A percentile compares a stretch with the other conserved stretches of the same genome.
Evolutionary conservation across 164 flowering plant species (phyloP).

Genomic region (Nymphaea colorata): DNA sequence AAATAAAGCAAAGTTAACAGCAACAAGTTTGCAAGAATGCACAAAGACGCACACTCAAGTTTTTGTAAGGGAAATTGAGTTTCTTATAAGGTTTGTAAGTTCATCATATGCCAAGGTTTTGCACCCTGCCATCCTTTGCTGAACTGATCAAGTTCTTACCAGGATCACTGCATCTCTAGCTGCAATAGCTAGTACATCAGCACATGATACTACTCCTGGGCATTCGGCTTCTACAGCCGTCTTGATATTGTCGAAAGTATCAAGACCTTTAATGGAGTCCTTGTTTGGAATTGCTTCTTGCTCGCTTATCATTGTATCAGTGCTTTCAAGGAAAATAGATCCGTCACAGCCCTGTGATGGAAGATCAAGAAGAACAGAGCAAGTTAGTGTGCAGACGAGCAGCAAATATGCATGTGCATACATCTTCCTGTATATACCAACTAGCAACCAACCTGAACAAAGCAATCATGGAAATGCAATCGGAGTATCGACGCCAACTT

Average conservation of each 20-base stretch:
- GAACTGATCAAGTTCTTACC: slow-evolving; percentile 26
- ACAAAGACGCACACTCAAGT: background rate
- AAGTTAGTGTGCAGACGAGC: no score
- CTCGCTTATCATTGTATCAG: slow-evolving; percentile 63
- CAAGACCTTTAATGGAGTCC: slow-evolving; percentile 60
- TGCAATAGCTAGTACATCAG: slow-evolving; percentile 83
- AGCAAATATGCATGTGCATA: no score
- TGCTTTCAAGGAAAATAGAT: slow-evolving; percentile 81
- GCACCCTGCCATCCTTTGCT: no score
- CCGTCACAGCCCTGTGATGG: slow-evolving; percentile 82
- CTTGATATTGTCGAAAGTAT: slow-evolving; percentile 63
- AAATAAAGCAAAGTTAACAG: background rate
- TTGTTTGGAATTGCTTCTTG: slow-evolving; percentile 46
- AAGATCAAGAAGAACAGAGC: background rate
- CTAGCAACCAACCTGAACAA: slow-evolving; percentile 53
- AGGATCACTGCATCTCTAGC: slow-evolving; percentile 89
- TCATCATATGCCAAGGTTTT: no score
- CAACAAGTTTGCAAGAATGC: background rate
- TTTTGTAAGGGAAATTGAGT: no score
- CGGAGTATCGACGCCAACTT: slow-evolving; percentile 62
- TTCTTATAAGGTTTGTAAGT: no score
- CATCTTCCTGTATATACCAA: no score
- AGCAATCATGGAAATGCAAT: slow-evolving; percentile 90
- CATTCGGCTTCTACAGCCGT: slow-evolving; percentile 81
- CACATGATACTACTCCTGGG: slow-evolving; percentile 82